phyloP scores from a whole-genome alignment of 208 protist species.

The Acanthamoeba pearcei region DNA sequence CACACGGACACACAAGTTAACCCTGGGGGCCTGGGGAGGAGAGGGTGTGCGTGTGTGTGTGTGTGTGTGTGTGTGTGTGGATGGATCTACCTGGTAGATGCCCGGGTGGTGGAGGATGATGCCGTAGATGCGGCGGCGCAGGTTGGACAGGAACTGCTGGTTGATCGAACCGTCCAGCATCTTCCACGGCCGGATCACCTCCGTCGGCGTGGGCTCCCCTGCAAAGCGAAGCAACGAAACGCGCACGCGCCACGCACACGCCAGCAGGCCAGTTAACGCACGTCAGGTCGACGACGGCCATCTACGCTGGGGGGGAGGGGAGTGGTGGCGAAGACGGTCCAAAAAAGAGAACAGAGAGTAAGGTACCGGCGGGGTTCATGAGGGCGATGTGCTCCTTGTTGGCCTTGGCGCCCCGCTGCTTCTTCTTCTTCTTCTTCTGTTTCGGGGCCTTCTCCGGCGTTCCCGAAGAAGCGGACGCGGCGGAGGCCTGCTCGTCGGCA shows the following conservation, averaged over 20 bases:
- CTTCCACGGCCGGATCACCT: slow-evolving; percentile 21
- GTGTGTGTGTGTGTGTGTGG: too few species aligned
- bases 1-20: not conserved
- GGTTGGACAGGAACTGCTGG: not conserved
- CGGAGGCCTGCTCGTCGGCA: not conserved
- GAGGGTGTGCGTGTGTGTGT: too few species aligned
- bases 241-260: not conserved
- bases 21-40: too few species aligned
- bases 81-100: not conserved
- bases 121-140: slow-evolving; percentile 20
- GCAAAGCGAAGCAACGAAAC: not conserved
- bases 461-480: not conserved
- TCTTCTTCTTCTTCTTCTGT: not conserved
- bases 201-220: not conserved
- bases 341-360: too few species aligned
- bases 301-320: not conserved
- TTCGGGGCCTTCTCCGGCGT: too few species aligned
- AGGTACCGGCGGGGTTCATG: not conserved
- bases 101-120: slow-evolving; percentile 7
- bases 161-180: slow-evolving; percentile 10
- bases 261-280: too few species aligned
- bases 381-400: not conserved
- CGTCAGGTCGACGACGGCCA: too few species aligned
- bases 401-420: not conserved
- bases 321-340: not conserved